These are phyloP conservation scores for Pyrrhoderma noxium DNA, from an alignment of 1,284 basidiomycete species.

Conservation along the genomic window DNA sequence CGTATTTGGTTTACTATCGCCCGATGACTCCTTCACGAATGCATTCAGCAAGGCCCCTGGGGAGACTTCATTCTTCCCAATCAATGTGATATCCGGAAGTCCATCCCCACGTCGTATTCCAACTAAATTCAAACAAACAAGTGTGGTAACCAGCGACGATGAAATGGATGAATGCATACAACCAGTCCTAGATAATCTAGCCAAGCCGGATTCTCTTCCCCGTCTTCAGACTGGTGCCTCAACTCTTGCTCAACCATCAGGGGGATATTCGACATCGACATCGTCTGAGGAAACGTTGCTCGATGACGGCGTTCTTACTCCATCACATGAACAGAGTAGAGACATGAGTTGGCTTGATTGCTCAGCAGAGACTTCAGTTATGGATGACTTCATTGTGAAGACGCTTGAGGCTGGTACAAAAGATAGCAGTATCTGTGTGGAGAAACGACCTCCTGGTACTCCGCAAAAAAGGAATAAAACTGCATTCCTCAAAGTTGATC, in stretches of 20 bases:
- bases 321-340: constrained; percentile 44
- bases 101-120: constrained; percentile 49
- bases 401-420: constrained; percentile 55
- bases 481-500: constrained; percentile 36
- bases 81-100: constrained; percentile 46
- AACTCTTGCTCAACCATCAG: constrained; percentile 48
- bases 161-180: constrained; percentile 32
- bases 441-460: constrained; percentile 66
- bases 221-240: constrained; percentile 28
- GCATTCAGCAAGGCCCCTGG: constrained; percentile 13
- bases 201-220: constrained; percentile 16
- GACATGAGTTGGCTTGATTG: constrained; percentile 58
- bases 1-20: constrained; percentile 4
- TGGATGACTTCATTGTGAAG: constrained; percentile 65
- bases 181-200: neutral
- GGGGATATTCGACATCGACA: constrained; percentile 54
- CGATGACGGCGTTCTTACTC: constrained; percentile 60
- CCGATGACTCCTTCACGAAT: constrained; percentile 11
- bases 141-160: constrained; percentile 54
- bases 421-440: constrained; percentile 33
- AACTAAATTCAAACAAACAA: constrained; percentile 57
- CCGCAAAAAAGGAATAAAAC: constrained; percentile 70
- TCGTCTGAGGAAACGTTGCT: constrained; percentile 37
- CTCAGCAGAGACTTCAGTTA: constrained; percentile 29
- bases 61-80: constrained; percentile 40